These are phyloP conservation scores for Physcomitrium patens DNA, from an alignment of 225 moss, liverwort and hornwort genomes.

Conservation along the genomic window DNA sequence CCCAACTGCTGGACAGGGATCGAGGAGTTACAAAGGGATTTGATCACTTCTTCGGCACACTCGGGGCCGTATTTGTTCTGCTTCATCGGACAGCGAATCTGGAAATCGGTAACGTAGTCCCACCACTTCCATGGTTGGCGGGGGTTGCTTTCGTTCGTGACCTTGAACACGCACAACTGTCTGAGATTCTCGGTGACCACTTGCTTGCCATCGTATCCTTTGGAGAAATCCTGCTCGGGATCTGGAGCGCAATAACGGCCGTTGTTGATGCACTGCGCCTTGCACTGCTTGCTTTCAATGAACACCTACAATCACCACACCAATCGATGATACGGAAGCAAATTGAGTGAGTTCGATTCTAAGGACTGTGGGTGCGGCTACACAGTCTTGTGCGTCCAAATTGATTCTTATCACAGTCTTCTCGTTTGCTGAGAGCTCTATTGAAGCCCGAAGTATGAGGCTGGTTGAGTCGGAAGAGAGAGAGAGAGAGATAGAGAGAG, in stretches of 20 bases:
- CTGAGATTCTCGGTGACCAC: conserved; percentile 87
- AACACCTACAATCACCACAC: conserved; percentile 27
- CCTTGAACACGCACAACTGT: conserved; percentile 83
- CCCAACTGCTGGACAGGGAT: no score
- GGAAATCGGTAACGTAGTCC: conserved; percentile 97
- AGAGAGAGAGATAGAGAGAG: no score
- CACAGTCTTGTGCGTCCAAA: no score
- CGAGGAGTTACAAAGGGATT: conserved; percentile 53
- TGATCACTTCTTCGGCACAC: conserved; percentile 79
- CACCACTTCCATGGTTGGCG: conserved; percentile 89
- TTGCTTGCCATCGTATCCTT: conserved; percentile 88
- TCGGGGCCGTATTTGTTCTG: conserved; percentile 58
- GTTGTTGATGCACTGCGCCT: conserved; percentile 88
- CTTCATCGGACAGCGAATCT: conserved; percentile 92
- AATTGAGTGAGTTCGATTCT: no score
- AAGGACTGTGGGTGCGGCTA: no score
- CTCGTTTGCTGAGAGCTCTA: no score
- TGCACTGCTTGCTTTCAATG: conserved; percentile 81
- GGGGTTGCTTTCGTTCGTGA: conserved; percentile 45
- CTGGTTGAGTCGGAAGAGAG: no score
- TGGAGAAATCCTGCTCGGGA: conserved; percentile 87
- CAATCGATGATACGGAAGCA: no score
- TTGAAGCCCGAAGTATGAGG: no score
- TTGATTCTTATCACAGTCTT: no score
- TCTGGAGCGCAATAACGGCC: conserved; percentile 97